Conservation (phyloP, 202 grass and related monocot species). For the Saccharum hybrid region DNA sequence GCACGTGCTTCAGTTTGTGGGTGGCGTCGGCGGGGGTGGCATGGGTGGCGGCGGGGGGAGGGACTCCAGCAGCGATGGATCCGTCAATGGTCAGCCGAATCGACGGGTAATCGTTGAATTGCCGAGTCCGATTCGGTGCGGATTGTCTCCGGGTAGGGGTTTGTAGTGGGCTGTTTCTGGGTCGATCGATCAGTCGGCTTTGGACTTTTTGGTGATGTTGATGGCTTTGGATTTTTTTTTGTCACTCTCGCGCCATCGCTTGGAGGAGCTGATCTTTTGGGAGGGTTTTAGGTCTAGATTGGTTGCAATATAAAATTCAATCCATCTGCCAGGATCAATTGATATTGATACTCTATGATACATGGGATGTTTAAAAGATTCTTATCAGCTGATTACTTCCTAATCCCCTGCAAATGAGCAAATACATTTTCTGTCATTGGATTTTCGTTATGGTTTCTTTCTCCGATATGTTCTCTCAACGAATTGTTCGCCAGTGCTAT, state of each 20-base stretch:
- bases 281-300: constrained; percentile 43
- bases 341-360: not conserved
- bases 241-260: constrained; percentile 2
- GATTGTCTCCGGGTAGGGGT: constrained; percentile 30
- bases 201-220: constrained; percentile 34
- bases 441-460: not conserved
- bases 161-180: constrained; percentile 23
- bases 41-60: constrained; percentile 36
- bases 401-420: not conserved
- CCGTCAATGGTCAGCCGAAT: constrained; percentile 66
- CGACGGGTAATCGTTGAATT: constrained; percentile 63
- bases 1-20: constrained; percentile 52
- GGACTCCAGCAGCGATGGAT: constrained; percentile 94
- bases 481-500: constrained; percentile 9
- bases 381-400: constrained; percentile 2
- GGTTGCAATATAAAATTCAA: not conserved
- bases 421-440: not conserved
- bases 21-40: constrained; percentile 32
- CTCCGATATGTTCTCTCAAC: constrained; percentile 15
- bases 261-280: constrained; percentile 1
- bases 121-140: constrained; percentile 5
- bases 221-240: constrained; percentile 44
- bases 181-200: constrained; percentile 31
- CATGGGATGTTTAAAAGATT: not conserved
- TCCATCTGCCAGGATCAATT: not conserved